Base-by-base conservation (phyloP, 2,329 filamentous ascomycete species). In the Sordariomycetes sp. region DNA sequence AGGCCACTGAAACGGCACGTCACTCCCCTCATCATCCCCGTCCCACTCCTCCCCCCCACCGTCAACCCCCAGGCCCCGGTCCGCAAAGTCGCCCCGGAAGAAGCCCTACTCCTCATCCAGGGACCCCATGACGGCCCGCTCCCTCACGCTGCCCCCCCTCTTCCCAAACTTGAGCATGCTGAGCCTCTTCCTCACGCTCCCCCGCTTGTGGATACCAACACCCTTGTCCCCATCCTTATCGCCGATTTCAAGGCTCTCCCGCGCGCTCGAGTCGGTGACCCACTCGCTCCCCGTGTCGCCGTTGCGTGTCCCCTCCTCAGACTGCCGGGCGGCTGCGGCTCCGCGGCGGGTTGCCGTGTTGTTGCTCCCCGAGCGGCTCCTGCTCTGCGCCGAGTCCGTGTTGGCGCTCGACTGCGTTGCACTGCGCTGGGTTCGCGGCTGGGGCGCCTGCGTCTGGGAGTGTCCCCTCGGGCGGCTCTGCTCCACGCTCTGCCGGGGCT, bases 111-210 rank as follows among this genome's bases (percentile, higher is more conserved):
- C 79, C 66, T 82, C 79, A 57, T 80, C 74, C 60, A 82, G 66
- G 61, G 77, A 77, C 56, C 73, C 74, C 78, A 81, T 81, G 60
- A 71, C 65, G 32, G 69, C 74, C 54, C 69, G 51, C 6, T 28
- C 51, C 24, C 51, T 12, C 24, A 4, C 72, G 67, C 82, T 85
- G 65, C 79, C 82, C 52, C 74, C 74, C 72, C 87, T 89, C 68
- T 84, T 85, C 34, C 86, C 85, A 55, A 90, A 76, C 67, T 86
- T 88, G 65, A 95, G 75, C 64, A 90, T 75, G 67, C 88, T 94
- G 62, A 95, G 76, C 65, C 90, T 74, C 73, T 90, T 92, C 71
- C 85, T 83, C 62, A 95, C 80, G 59, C 84, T 86, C 39, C 80
- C 81, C 56, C 80, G 79, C 65, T 77, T 76, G 58, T 70, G 67